Conservation (phyloP, 1,139 yeast species). For the Geotrichum bryndzae region DNA sequence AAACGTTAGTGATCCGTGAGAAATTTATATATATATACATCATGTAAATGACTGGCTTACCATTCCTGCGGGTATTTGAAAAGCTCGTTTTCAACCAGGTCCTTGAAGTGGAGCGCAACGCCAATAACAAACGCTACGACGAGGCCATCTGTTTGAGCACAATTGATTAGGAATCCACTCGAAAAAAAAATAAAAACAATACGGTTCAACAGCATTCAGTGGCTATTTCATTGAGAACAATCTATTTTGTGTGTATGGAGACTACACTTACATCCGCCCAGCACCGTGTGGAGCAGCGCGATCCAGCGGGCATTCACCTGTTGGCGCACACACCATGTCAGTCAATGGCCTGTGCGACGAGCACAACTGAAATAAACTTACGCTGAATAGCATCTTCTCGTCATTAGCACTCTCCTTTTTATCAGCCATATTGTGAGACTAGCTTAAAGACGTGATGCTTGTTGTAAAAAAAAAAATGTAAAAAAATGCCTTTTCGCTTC, state of each 20-base stretch:
- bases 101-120: slow-evolving; percentile 7
- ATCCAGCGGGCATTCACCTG: slow-evolving; percentile 15
- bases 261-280: slow-evolving; percentile 12
- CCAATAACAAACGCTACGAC: slow-evolving; percentile 8
- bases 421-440: slow-evolving; percentile 1
- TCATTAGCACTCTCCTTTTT: background rate
- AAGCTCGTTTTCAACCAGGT: slow-evolving; percentile 8
- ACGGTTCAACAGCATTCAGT: background rate
- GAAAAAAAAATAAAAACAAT: background rate
- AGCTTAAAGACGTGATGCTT: background rate
- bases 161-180: background rate
- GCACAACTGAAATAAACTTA: background rate
- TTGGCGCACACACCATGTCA: background rate
- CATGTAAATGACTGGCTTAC: background rate
- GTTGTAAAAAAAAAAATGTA: background rate
- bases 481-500: background rate
- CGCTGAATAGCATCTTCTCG: slow-evolving; percentile 3
- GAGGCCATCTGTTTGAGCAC: slow-evolving; percentile 3
- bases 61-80: slow-evolving; percentile 11
- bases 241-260: background rate
- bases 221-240: background rate
- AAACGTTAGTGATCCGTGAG: background rate
- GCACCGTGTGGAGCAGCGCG: slow-evolving; percentile 12
- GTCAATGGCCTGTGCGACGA: background rate
- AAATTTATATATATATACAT: background rate